These are phyloP conservation scores for Solanum hybrid DNA, from an alignment of 305 asterid genomes.

Conservation along the genomic window DNA sequence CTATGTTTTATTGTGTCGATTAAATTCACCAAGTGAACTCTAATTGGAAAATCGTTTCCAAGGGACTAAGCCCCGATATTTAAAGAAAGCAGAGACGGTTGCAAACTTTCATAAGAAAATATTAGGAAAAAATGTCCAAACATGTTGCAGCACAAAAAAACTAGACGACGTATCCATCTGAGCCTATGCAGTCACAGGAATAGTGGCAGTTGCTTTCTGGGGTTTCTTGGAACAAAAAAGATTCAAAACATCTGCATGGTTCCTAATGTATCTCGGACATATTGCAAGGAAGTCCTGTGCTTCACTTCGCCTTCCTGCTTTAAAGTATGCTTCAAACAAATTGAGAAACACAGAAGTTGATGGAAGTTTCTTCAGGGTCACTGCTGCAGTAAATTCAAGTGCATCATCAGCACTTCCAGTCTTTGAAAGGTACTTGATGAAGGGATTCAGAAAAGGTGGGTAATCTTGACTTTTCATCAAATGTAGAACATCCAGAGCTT, in stretches of 20 bases:
- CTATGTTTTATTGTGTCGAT: not conserved
- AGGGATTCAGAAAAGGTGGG: slow-evolving; percentile 56
- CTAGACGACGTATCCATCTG: slow-evolving; percentile 11
- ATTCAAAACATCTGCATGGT: slow-evolving; percentile 62
- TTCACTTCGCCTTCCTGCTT: slow-evolving; percentile 42
- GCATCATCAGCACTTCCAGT: slow-evolving; percentile 62
- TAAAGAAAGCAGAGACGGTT: not conserved
- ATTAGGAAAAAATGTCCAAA: slow-evolving; percentile 4
- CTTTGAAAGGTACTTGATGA: slow-evolving; percentile 39
- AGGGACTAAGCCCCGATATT: not conserved
- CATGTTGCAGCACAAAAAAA: slow-evolving; percentile 11
- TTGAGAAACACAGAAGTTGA: slow-evolving; percentile 35
- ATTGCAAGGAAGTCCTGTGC: slow-evolving; percentile 67
- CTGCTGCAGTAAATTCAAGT: slow-evolving; percentile 29
- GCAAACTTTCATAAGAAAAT: not conserved
- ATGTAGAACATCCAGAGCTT: slow-evolving; percentile 48
- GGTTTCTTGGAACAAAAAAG: slow-evolving; percentile 35
- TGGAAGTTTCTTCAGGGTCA: slow-evolving; percentile 46
- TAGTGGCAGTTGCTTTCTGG: slow-evolving; percentile 9
- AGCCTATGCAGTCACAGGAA: slow-evolving; percentile 27
- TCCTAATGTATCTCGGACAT: slow-evolving; percentile 53
- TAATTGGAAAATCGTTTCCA: not conserved
- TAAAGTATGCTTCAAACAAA: slow-evolving; percentile 53
- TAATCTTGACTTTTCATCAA: slow-evolving; percentile 65
- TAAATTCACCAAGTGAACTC: not conserved